phyloP scores from a whole-genome alignment of 768 basidiomycete genomes.

The Kwoniella pini region DNA sequence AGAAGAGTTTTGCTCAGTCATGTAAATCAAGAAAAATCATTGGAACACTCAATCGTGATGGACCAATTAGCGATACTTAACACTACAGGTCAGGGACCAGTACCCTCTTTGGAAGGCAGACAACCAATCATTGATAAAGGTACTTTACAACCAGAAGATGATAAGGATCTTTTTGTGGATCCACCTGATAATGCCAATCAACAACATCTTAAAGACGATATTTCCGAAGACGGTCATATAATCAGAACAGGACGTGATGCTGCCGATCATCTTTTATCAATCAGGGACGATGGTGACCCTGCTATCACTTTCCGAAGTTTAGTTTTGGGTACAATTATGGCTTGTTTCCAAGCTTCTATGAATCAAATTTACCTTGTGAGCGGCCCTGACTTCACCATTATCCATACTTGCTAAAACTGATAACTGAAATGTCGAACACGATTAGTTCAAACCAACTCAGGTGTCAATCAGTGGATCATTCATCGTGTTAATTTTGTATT shows the following conservation, averaged over 20 bases:
- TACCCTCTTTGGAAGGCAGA: neutral
- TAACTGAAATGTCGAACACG: neutral
- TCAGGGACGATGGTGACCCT: constrained; percentile 47
- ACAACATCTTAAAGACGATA: no score
- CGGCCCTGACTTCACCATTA: neutral
- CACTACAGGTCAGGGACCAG: neutral
- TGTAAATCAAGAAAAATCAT: no score
- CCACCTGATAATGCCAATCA: no score
- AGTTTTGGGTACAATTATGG: neutral
- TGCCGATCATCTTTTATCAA: constrained; percentile 44
- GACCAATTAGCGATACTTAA: neutral
- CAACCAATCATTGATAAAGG: no score
- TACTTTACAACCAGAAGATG: no score
- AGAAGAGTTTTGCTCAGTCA: no score
- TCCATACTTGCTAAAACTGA: neutral
- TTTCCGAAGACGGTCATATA: constrained; percentile 7
- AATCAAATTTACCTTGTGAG: constrained; percentile 59
- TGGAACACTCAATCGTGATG: no score
- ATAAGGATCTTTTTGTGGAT: no score
- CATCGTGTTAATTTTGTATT: constrained; percentile 62
- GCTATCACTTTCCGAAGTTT: constrained; percentile 2
- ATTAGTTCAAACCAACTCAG: constrained; percentile 62
- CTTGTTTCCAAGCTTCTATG: constrained; percentile 57
- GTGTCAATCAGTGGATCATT: constrained; percentile 63
- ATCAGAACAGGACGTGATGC: constrained; percentile 12